Evolutionary conservation across 2,329 filamentous ascomycete genomes (phyloP), one percentile per base, ranked within the genome.

Genomic region (Magnaporthiopsis incrustans): DNA sequence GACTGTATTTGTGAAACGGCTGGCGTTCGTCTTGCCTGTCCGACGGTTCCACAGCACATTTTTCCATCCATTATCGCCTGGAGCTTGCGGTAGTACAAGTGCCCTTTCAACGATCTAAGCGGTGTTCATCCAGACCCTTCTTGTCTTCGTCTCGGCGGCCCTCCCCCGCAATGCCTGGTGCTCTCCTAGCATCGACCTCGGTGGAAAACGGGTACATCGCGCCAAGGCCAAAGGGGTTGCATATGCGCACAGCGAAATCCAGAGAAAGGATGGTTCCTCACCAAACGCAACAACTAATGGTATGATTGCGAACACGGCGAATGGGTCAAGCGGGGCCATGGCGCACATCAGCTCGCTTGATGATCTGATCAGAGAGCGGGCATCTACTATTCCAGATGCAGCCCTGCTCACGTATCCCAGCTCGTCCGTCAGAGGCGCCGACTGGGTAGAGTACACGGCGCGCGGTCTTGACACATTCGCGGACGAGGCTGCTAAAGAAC

Each of bases 391-490:
- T 32, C 53, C 61, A 26, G 61, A 63, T 25, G 33, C 61, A 6
- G 27, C 56, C n/a, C 53, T 63, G 44, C 38, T 63, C 32, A 44
- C 61, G 6, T 63, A 63, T 22, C 61, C 61, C 50, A 63, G 30
- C 25, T 57, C 61, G 18, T 32, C 25, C 22, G 35, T 22, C 7
- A 35, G 56, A 25, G 58, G 61, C n/a, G 61, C 61, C 30, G 53
- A 63, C 22, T 63, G 61, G 61, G 25, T 63, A 11, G 61, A 63
- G 53, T 63, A 63, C 61, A 63, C 61, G 5, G 50, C 61, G 30
- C 50, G 61, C n/a, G 53, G 58, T 57, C 61, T 63, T 2, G 61
- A 63, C 22, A 32, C 8, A 6, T 63, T 57, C n/a, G 61, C 61
- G 5, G 61, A 63, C 22, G 61, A 63, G 61, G 61, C 53, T 53